A percentile compares a stretch with the other conserved stretches of the same genome.
These are phyloP conservation scores for Periconia macrospinosa DNA, from an alignment of 2,329 filamentous ascomycete genomes.

Conservation along the genomic window DNA sequence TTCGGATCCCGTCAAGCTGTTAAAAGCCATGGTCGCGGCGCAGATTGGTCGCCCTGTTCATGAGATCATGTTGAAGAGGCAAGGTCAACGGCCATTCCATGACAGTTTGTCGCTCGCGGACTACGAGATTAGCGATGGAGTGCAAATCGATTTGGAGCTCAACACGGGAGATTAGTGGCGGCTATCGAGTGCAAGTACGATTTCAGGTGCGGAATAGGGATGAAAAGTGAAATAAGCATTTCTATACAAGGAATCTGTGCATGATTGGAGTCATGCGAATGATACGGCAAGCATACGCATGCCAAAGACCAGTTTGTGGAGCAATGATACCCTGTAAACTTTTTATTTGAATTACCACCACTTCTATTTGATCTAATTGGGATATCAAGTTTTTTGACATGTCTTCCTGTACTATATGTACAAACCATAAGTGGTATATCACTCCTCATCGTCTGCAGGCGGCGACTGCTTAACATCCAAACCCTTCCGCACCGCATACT, in stretches of 20 bases:
- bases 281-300: neutral
- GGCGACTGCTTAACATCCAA: constrained; percentile 27
- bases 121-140: constrained; percentile 92
- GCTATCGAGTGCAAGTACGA: neutral
- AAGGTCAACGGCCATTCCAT: constrained; percentile 92
- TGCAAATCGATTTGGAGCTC: constrained; percentile 57
- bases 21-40: constrained; percentile 90
- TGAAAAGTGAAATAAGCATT: neutral
- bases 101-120: constrained; percentile 85
- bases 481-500: constrained; percentile 58
- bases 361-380: neutral
- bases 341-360: neutral
- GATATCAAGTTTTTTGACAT: neutral
- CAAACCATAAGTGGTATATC: constrained; percentile 2
- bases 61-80: constrained; percentile 88
- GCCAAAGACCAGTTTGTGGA: neutral
- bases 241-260: neutral
- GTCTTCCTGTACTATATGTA: no score
- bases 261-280: no score
- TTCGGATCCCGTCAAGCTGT: constrained; percentile 78
- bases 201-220: neutral
- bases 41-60: constrained; percentile 86
- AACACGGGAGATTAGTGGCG: constrained; percentile 36
- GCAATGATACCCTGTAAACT: neutral
- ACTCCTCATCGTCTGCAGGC: constrained; percentile 32